Conservation (phyloP, 106 monocot genomes). For the Phalaenopsis aphrodite region DNA sequence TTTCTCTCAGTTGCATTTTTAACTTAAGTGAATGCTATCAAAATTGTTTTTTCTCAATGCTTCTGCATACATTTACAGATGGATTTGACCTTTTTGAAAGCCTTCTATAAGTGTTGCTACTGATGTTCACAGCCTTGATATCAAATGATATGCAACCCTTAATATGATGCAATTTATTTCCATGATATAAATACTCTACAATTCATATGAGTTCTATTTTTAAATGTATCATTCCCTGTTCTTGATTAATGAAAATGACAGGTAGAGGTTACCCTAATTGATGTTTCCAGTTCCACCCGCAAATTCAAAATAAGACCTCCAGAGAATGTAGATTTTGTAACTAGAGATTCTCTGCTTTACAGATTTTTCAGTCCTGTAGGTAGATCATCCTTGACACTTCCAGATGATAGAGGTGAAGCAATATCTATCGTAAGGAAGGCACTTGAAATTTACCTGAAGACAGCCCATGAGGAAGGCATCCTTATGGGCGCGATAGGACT, state of each 20-base stretch:
- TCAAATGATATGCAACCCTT: not conserved
- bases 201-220: slow-evolving; percentile 2
- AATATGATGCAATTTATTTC: not conserved
- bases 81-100: slow-evolving; percentile 4
- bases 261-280: slow-evolving; percentile 65
- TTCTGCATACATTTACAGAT: not conserved
- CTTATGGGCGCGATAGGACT: slow-evolving; percentile 66
- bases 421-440: slow-evolving; percentile 54
- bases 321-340: slow-evolving; percentile 35
- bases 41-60: not conserved
- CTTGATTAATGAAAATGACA: slow-evolving; percentile 23
- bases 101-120: not conserved
- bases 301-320: slow-evolving; percentile 15
- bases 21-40: not conserved
- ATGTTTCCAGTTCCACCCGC: slow-evolving; percentile 75
- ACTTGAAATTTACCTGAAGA: slow-evolving; percentile 44
- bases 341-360: slow-evolving; percentile 53
- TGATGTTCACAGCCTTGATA: not conserved
- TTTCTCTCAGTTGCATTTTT: not conserved
- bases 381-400: slow-evolving; percentile 33
- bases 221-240: slow-evolving; percentile 1
- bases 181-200: not conserved
- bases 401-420: slow-evolving; percentile 75
- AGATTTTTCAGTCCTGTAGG: slow-evolving; percentile 14
- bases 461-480: slow-evolving; percentile 27